Percentiles rank a stretch among this genome's conserved stretches.
phyloP scores from a whole-genome alignment of 352 stramenopile genomes.

The Globisporangium yorkense region DNA sequence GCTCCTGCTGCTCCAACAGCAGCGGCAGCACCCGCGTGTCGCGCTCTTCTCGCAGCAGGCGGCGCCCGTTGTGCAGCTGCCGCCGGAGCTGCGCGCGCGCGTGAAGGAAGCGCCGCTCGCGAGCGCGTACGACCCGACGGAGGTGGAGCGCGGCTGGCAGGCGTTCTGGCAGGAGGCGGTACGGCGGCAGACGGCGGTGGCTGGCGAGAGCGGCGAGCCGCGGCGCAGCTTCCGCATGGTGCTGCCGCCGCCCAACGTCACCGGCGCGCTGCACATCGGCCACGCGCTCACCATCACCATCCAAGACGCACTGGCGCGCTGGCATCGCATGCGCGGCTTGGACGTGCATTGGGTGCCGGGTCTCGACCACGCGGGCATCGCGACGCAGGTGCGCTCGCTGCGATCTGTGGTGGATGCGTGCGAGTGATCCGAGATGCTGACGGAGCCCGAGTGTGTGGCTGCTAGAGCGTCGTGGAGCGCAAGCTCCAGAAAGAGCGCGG shows the following conservation, averaged over 20 bases:
- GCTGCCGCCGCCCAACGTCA: conserved; percentile 96
- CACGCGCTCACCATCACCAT: conserved; percentile 98
- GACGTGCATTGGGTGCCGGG: conserved; percentile 96
- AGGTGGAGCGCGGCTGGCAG: conserved; percentile 68
- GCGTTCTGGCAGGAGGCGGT: conserved; percentile 62
- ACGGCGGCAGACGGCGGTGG: background rate
- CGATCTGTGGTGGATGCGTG: background rate
- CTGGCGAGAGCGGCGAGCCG: conserved; percentile 8
- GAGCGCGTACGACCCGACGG: conserved; percentile 51
- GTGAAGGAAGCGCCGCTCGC: conserved; percentile 49
- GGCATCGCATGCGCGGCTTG: conserved; percentile 98
- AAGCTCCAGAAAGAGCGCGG: conserved; percentile 95
- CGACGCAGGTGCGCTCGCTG: conserved; percentile 80
- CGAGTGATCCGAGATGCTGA: background rate
- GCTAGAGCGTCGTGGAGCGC: conserved; percentile 96
- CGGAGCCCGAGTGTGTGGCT: too few relatives aligned
- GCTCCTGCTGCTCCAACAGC: too few relatives aligned
- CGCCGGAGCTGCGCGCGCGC: conserved; percentile 38
- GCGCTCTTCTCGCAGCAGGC: conserved; percentile 9
- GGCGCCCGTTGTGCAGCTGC: conserved; percentile 22
- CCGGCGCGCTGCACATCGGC: conserved; percentile 94
- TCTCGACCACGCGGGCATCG: conserved; percentile 99
- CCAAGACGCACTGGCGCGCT: conserved; percentile 96
- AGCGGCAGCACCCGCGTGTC: conserved; percentile 1
- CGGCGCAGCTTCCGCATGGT: conserved; percentile 61